Base-by-base conservation (phyloP, 169 alveolate genomes). In the Plasmodium sp. region DNA sequence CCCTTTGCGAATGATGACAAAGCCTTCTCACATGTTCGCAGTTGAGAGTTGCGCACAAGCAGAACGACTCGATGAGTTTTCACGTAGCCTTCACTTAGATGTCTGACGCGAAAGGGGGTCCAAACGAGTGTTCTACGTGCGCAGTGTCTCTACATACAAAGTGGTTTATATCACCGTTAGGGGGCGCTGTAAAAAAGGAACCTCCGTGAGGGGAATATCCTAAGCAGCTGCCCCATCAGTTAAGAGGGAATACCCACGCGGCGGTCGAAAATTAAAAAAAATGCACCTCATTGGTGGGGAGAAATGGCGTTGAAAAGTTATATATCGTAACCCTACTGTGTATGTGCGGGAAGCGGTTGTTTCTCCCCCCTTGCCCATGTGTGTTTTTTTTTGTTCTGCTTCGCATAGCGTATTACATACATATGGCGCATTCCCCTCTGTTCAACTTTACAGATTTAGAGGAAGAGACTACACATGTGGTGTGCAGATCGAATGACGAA, bases 21-120 rank as follows among this genome's bases (percentile, higher is more conserved):
- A 22, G 27, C 27, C 14, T 14, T 14, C 9, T 88, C 74, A 56
- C 86, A 75, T 79, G 94, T 88, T 88, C 94, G 94, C 94, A 88
- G 94, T 88, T 79, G 94, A 79, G 88, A 75, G 85, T 43, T 88
- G 33, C 16, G 45, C 5, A 22, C 27, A 33, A 43, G 1, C 0
- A 72, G 27, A 48, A 48, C 67, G 31, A 41, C 88, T 88, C 88
- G 31, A 88, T 88, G 88, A 75, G 18, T 33, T 7, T 34, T 18
- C 45, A 75, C 48, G 73, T 75, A 88, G 94, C 94, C 94, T 88
- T 88, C 83, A 54, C 94, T 88, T 88, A 88, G 94, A 88, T 88
- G 94, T 88, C 94, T 88, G 94, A 88, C 88, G 9, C 43, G 27
- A 22, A 22, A 22, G 27, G 27, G 27, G 27, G 27, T 7, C 62